Evolutionary conservation across 805 yeast species (phyloP), one percentile per base, ranked within the genome.

Genomic region (Candida chilensis): DNA sequence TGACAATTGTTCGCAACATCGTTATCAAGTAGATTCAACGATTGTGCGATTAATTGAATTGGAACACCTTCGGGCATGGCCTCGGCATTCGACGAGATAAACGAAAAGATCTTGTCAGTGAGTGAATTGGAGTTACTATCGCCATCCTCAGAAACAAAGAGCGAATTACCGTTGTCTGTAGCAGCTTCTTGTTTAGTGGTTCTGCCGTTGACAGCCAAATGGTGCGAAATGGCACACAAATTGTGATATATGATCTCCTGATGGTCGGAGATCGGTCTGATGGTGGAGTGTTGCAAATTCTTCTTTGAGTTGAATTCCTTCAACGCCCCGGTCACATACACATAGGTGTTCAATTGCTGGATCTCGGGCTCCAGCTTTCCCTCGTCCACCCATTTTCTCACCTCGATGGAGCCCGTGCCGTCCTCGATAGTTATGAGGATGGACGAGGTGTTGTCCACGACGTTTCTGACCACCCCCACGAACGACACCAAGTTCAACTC

Each of bases 11-110:
- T 52, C 37, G 58, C 56, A 14, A 71, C 78, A 18, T 64, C 68
- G 16, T 65, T 71, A 31, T 60, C 67, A 21, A 67, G 44, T 6
- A 78, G 35, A 30, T 60, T 64, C 44, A 81, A 57, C 19, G 65
- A 60, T 44, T 76, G 82, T 10, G 77, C 64, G 35, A 82, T 70
- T 37, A 72, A 61, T 33, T 67, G 70, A 9, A 74, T 58, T 15
- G 84, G 86, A n/a, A 81, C 86, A 41, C 90, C 90, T 47, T 81
- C 87, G 27, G 65, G 71, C 82, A 76, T 79, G 30, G 66, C 57
- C 37, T 64, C 58, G 32, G 78, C 53, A 46, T 69, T 58, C 36
- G 68, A 64, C 42, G 62, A 53, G 35, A 76, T 58, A 30, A 71
- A 64, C 14, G 64, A 60, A 35, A 63, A 53, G 32, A 77, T 63